Conservation (phyloP, 345 rosid genomes). For the Brassica napus region Da-Ae NC_063448.1:45559001-45559500, state of each 20-base stretch:
- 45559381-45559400: constrained; percentile 49
- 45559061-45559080: constrained; percentile 51
- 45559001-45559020: constrained; percentile 43
- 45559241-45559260: constrained; percentile 49
- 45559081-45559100: constrained; percentile 44
- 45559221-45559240: constrained; percentile 54
- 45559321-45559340: constrained; percentile 40
- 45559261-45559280: constrained; percentile 67
- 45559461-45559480: no score
- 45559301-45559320: constrained; percentile 67
- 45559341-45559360: constrained; percentile 57
- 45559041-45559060: constrained; percentile 42
- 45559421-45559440: constrained; percentile 49
- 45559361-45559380: constrained; percentile 56
- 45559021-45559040: constrained; percentile 54
- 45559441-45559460: constrained; percentile 60
- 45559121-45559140: constrained; percentile 51
- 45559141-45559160: constrained; percentile 57
- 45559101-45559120: constrained; percentile 64
- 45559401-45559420: constrained; percentile 59
- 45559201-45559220: constrained; percentile 57
- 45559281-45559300: constrained; percentile 61
- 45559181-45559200: constrained; percentile 55
- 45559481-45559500: no score
- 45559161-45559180: constrained; percentile 69